Base-by-base conservation (phyloP, 306 rosid species). In the Rosa persica region DNA sequence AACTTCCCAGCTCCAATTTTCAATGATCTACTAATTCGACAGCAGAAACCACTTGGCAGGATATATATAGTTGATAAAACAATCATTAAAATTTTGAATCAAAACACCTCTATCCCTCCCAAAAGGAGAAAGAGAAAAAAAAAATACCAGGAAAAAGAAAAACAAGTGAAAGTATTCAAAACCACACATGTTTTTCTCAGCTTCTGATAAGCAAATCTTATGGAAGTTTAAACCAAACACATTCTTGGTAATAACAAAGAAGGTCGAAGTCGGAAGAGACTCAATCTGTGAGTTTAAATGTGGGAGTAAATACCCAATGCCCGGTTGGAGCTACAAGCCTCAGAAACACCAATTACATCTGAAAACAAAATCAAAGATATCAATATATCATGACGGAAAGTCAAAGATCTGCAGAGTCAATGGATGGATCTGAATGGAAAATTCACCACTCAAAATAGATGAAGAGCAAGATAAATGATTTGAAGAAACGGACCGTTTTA, bases 41-140 rank as follows among this genome's bases (percentile, higher is more conserved):
- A 58, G 76, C 70, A 77, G 76, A 82, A 85, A 78, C 85, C 85
- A 79, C 74, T 72, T 75, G 81, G 80, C 76, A 83, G 75, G 84
- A 64, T 34, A 30, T 30, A 64, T 34, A 30, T 30, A 12, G 77
- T 78, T 81, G 67, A 54, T 54, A 13, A 75, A 80, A 76, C 48
- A 58, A 58, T 67, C 39, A 67, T 48, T 72, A 72, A 34, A 34
- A 1, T 17, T 73, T 73, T 76, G 75, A 80, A 67, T 67, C 81
- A 70, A 42, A 25, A 65, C 8, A 30, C 19, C 42, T 36, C 0
- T 65, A 17, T 65, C 44, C 46, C 70, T 34, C 23, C 70, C 46
- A 34, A 17, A 17, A 61, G 7, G 4, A 25, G 27, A 22, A 22
- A 22, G 8, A 8, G n/a, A 3, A 2, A 2, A 30, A 30, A 2